A percentile compares a stretch with the other conserved stretches of the same genome.
phyloP scores from a whole-genome alignment of 495 filamentous ascomycete genomes.

The Diplogelasinospora grovesii region DNA sequence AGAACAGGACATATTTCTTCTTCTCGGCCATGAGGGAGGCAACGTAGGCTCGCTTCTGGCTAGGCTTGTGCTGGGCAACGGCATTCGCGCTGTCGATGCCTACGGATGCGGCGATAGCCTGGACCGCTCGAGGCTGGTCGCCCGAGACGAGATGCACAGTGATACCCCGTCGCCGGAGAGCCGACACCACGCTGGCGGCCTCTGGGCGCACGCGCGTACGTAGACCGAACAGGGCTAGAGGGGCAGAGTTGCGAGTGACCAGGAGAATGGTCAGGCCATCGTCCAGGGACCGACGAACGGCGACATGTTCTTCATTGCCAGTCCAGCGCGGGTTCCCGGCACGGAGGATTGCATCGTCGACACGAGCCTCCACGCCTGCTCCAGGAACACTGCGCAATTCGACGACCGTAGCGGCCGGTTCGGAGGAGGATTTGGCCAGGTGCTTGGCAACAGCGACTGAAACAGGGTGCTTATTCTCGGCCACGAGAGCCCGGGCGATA shows the following conservation, averaged over 20 bases:
- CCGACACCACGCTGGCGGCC: conserved; percentile 39
- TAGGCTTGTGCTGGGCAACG: conserved; percentile 47
- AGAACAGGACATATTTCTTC: conserved; percentile 53
- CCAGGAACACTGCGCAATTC: no score
- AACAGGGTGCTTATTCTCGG: conserved; percentile 60
- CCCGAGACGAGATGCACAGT: conserved; percentile 61
- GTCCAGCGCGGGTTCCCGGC: conserved; percentile 65
- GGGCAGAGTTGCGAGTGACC: conserved; percentile 44
- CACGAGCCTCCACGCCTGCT: conserved; percentile 32
- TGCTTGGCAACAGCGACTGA: conserved; percentile 51
- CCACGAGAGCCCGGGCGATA: no score
- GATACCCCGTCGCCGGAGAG: conserved; percentile 51
- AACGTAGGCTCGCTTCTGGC: conserved; percentile 59
- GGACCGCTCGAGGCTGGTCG: conserved; percentile 57
- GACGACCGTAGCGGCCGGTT: no score
- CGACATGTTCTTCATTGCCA: conserved; percentile 24
- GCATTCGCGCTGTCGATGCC: conserved; percentile 44
- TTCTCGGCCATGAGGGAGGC: conserved; percentile 28
- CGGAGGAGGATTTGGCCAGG: no score
- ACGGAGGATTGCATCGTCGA: conserved; percentile 26
- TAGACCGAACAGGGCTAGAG: conserved; percentile 55
- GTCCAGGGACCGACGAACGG: conserved; percentile 37
- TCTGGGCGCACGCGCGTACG: conserved; percentile 54
- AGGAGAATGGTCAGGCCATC: conserved; percentile 56
- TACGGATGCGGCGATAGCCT: conserved; percentile 44